Conservation (phyloP, 2,329 filamentous ascomycete genomes). For the Botrytis cinerea region DNA sequence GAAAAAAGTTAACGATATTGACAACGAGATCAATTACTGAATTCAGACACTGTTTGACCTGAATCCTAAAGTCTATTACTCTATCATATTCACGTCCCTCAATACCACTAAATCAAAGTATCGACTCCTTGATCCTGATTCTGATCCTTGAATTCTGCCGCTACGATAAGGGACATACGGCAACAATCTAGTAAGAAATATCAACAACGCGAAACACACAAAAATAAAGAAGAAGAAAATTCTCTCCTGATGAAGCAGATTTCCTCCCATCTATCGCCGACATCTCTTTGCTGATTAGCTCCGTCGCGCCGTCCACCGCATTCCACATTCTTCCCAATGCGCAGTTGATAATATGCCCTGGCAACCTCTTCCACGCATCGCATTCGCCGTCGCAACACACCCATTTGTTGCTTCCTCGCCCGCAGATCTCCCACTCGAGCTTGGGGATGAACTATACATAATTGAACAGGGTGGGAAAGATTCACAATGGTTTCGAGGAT, state of each 20-base stretch:
- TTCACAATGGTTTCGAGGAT: conserved; percentile 91
- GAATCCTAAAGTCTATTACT: not conserved
- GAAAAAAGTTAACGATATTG: conserved; percentile 13
- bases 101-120: not conserved
- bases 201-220: conserved; percentile 2
- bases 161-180: not conserved
- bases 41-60: conserved; percentile 1
- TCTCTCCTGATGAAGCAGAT: conserved; percentile 14
- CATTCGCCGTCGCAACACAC: conserved; percentile 94
- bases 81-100: not conserved
- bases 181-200: not conserved
- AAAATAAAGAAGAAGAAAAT: not conserved
- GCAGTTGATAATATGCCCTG: conserved; percentile 70
- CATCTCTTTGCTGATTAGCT: conserved; percentile 14
- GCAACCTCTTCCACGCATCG: conserved; percentile 94
- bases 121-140: conserved; percentile 1
- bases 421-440: conserved; percentile 91
- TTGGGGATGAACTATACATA: conserved; percentile 97
- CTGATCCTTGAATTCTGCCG: not conserved
- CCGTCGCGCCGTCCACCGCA: conserved; percentile 3
- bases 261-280: conserved; percentile 11
- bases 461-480: conserved; percentile 89
- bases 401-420: conserved; percentile 86
- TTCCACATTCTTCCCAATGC: conserved; percentile 23
- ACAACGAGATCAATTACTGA: conserved; percentile 3